Conservation (phyloP, 306 rosid species). For the Castanea sativa region DNA sequence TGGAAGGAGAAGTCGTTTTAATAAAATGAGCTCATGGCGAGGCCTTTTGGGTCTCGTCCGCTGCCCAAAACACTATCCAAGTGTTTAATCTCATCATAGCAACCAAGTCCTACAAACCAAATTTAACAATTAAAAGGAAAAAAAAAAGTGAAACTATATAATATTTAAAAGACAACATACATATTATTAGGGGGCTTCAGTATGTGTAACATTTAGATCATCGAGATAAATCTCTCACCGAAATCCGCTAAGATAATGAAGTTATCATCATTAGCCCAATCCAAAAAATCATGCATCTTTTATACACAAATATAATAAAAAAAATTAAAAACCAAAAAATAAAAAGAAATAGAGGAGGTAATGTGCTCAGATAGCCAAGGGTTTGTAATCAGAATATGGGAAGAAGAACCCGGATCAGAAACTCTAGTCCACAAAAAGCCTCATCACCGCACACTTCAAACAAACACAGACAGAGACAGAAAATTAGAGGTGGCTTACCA, state of each 20-base stretch:
- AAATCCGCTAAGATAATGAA: constrained; percentile 90
- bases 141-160: not conserved
- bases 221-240: constrained; percentile 68
- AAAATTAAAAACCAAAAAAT: not conserved
- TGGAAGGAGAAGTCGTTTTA: constrained; percentile 98
- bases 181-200: constrained; percentile 50
- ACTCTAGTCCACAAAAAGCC: constrained; percentile 77
- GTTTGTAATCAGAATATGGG: constrained; percentile 64
- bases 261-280: constrained; percentile 66
- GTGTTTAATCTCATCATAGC: constrained; percentile 83
- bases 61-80: constrained; percentile 71
- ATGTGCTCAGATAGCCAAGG: constrained; percentile 99
- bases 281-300: not conserved
- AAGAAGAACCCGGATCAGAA: constrained; percentile 70
- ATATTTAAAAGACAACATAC: no score
- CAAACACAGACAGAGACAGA: not conserved
- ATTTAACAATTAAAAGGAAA: not conserved
- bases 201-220: constrained; percentile 97
- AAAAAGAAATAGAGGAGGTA: no score
- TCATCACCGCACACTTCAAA: constrained; percentile 58
- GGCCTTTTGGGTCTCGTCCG: constrained; percentile 47
- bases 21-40: constrained; percentile 68
- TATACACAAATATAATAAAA: not conserved
- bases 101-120: not conserved
- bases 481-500: not conserved